These are phyloP conservation scores for Pachyrhizus erosus DNA, from an alignment of 306 rosid genomes.

Conservation along the genomic window DNA sequence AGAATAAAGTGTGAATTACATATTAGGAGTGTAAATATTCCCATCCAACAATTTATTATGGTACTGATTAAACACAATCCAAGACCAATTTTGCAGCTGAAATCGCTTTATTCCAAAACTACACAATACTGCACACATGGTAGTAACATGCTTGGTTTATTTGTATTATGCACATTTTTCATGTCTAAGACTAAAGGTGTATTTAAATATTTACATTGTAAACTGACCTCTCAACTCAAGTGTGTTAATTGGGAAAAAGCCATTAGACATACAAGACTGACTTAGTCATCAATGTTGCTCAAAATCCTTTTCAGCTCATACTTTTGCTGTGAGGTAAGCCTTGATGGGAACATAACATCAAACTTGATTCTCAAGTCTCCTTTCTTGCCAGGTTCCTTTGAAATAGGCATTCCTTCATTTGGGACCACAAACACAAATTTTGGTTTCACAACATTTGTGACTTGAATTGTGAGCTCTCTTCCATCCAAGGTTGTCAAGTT, in stretches of 20 bases:
- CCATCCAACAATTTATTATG: not conserved
- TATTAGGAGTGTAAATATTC: not conserved
- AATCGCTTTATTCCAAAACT: constrained; percentile 34
- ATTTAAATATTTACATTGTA: constrained; percentile 48
- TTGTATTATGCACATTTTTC: constrained; percentile 57
- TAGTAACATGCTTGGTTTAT: constrained; percentile 44
- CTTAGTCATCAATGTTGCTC: constrained; percentile 48
- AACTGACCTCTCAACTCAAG: constrained; percentile 39
- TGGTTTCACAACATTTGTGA: constrained; percentile 63
- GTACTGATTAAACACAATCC: constrained; percentile 11
- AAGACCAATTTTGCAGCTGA: constrained; percentile 20
- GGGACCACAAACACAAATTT: constrained; percentile 60
- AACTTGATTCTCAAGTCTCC: constrained; percentile 76
- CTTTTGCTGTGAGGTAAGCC: constrained; percentile 71
- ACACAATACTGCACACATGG: constrained; percentile 29
- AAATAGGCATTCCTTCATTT: constrained; percentile 79
- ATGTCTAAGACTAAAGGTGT: constrained; percentile 27
- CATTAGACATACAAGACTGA: constrained; percentile 26
- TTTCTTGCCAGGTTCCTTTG: constrained; percentile 73
- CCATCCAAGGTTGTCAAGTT: constrained; percentile 70
- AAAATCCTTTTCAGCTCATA: constrained; percentile 66
- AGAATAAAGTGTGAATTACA: not conserved
- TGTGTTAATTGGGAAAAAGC: constrained; percentile 23
- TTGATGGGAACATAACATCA: constrained; percentile 66
- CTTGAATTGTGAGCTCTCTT: constrained; percentile 55